phyloP scores from a whole-genome alignment of 2,329 filamentous ascomycete species.

The Byssothecium circinans region DNA sequence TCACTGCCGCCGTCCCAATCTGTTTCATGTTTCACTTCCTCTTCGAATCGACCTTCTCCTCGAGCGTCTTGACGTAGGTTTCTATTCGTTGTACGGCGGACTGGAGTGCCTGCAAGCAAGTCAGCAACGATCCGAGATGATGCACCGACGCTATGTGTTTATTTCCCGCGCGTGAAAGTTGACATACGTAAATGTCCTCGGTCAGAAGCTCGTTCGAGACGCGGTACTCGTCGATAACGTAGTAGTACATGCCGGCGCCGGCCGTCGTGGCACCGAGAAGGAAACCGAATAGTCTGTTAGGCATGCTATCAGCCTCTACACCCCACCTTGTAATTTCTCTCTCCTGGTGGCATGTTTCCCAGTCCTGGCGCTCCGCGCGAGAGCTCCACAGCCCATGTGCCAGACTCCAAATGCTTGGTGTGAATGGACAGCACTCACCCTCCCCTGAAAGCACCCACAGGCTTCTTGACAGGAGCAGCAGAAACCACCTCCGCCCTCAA shows the following conservation, averaged over 20 bases:
- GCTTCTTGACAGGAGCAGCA: slow-evolving; percentile 58
- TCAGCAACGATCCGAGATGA: slow-evolving; percentile 15
- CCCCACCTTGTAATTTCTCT: not conserved
- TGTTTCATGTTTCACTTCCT: slow-evolving; percentile 13
- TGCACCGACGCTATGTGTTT: not conserved
- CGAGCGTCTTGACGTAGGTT: slow-evolving; percentile 77
- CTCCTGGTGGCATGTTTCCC: not conserved
- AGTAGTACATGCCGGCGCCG: slow-evolving; percentile 84
- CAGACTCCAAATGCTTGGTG: not conserved
- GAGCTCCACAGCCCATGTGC: too few relatives aligned
- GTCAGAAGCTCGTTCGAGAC: slow-evolving; percentile 89
- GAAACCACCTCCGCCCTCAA: slow-evolving; percentile 40
- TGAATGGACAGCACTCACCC: slow-evolving; percentile 57
- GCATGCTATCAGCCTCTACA: not conserved
- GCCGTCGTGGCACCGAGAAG: slow-evolving; percentile 80
- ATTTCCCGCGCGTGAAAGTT: not conserved
- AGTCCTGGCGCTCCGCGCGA: too few relatives aligned
- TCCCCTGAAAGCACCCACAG: slow-evolving; percentile 71
- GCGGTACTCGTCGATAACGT: slow-evolving; percentile 91
- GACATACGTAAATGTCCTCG: slow-evolving; percentile 92
- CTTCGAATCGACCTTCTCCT: slow-evolving; percentile 70
- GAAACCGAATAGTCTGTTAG: slow-evolving; percentile 80
- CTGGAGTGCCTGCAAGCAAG: slow-evolving; percentile 67
- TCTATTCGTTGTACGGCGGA: slow-evolving; percentile 83
- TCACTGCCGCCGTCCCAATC: too few relatives aligned